Base-by-base conservation (phyloP, 495 filamentous ascomycete species). In the Aspergillus cristatus region DNA sequence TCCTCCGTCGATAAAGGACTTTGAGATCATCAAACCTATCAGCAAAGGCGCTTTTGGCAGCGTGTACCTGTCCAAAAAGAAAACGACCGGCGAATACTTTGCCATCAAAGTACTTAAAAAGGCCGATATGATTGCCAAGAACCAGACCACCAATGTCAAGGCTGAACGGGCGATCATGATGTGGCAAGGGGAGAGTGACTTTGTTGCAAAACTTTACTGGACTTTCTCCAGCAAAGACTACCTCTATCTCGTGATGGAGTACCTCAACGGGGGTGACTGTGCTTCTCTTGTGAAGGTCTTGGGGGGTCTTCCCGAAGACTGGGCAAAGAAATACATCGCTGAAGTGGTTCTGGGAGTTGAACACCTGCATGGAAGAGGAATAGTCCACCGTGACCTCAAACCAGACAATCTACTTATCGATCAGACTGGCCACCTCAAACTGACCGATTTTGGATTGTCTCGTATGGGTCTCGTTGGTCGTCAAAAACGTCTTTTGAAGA, bases 131-230 rank as follows among this genome's bases (percentile, higher is more conserved):
- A 86, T 98, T 45, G 93, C 93, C 36, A 98, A 98, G 58, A 98
- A 98, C 60, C 91, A 98, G 57, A 88, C 97, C 50, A 95, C 90
- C 33, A 98, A 98, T 54, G 91, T 98, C 45, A 95, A 97, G 63
- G 91, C 93, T 8, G 91, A 98, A 60, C 75, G 91, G 45, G 93
- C 93, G n/a, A 98, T 98, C 50, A 96, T 98, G 91, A 98, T 98
- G 93, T 94, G 91, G 79, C 93, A 98, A 65, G 93, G 93, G 17
- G 91, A 97, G 54, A 98, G 91, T 60, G 91, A 98, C 46, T 98
- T 97, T 60, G 91, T 98, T 34, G 91, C 91, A 12, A 98, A 98
- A 60, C 70, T 98, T 5, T 97, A 96, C 63, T 98, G 91, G 91
- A 97, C 91, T 1, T 98, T 98, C 53, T 90, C 91, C 18, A 98